Evolutionary conservation across 2,329 filamentous ascomycete genomes (phyloP), one percentile per base, ranked within the genome.

Genomic region (Botryotinia narcissicola): DNA sequence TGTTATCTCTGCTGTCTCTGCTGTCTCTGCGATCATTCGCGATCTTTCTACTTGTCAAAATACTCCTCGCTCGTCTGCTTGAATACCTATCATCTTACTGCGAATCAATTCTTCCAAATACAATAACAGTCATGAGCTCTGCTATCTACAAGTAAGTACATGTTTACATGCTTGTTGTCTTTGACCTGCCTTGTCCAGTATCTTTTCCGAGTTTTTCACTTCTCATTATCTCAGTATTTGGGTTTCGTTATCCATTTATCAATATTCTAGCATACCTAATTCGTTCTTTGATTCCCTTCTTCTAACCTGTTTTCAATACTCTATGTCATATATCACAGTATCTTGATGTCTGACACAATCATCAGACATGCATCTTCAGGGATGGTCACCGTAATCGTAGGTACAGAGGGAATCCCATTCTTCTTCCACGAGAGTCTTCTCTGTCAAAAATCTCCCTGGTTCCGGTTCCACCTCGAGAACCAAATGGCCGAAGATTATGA

Each of bases 361-460:
- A 35, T 25, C 18, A 60, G 51, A 46, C 32, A 48, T 61, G 48
- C 71, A 37, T 46, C 29, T 42, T 72, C 69, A 4, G 42, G 35
- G 3, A 44, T 69, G 6, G 1, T 69, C 37, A 68, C 54, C 29
- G 64, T 73, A n/a, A 48, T 62, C 6, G 57, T 63, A 4, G 37
- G 66, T 2, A 22, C 25, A 4, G 57, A 70, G 37, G 35, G 29
- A n/a, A 29, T 14, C 16, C 20, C 46, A 10, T 73, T 51, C 35
- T 60, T 62, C 32, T 70, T 70, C 35, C 71, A 54, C 16, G n/a
- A 73, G 6, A 62, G 42, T 32, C 40, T 71, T 6, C 61, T 61
- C 16, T 66, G 46, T n/a, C 60, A 71, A 35, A 57, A 67, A 3
- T 66, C 60, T 2, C 25, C 18, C 18, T 73, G 72, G 72, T 71